Conservation (phyloP, 352 stramenopile genomes). For the Hyaloperonospora arabidopsidis region DNA sequence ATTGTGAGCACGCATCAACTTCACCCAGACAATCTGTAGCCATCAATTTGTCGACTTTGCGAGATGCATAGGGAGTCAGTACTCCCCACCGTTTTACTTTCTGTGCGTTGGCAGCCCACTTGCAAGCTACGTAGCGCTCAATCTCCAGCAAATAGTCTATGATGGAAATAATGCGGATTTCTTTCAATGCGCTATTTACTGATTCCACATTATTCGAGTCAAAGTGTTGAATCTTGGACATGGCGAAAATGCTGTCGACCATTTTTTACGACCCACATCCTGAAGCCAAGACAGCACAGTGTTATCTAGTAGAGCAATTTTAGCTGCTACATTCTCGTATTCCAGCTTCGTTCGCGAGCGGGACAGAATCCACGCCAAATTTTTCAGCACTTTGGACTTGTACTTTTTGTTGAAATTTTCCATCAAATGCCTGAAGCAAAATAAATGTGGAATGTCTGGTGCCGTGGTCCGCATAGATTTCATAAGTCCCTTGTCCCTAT, state of each 20-base stretch:
- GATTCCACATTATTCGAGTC: too few species aligned
- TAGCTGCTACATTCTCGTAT: too few species aligned
- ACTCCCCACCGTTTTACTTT: not conserved
- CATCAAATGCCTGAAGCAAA: not conserved
- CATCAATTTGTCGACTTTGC: not conserved
- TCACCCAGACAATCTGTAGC: not conserved
- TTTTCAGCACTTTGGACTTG: constrained; percentile 1
- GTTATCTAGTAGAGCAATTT: too few species aligned
- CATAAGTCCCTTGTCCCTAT: not conserved
- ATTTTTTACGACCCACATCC: too few species aligned
- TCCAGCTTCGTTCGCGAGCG: not conserved
- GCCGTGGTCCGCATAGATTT: not conserved
- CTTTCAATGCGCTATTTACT: too few species aligned
- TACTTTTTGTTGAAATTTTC: constrained; percentile 1
- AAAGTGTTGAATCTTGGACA: not conserved
- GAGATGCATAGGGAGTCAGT: too few species aligned
- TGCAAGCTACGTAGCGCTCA: not conserved
- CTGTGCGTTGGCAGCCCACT: not conserved
- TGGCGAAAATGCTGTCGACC: not conserved
- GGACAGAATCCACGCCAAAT: not conserved
- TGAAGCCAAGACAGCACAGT: too few species aligned
- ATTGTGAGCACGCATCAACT: not conserved
- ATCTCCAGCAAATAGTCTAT: too few species aligned
- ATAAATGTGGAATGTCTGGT: not conserved
- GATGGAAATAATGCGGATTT: too few species aligned